A percentile compares a stretch with the other conserved stretches of the same genome.
Evolutionary conservation across 2,329 filamentous ascomycete species (phyloP).

Genomic region (Atkinsonella texensis): DNA sequence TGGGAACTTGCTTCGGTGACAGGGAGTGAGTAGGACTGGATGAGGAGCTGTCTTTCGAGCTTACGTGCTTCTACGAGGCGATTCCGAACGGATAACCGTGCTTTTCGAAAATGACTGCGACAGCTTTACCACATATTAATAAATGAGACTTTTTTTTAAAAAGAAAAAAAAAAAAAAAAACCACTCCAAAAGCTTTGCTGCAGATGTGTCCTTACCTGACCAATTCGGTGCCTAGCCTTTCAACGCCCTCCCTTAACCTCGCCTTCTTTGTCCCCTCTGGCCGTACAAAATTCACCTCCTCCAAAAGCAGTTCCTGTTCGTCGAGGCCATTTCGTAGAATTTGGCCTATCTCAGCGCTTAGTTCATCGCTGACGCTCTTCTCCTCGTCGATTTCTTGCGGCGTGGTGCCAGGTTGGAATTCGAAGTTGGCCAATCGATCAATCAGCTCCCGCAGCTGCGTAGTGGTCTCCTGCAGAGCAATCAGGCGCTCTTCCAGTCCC

Average conservation of each 20-base stretch:
- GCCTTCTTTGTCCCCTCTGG: constrained; percentile 45
- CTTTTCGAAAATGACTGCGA: constrained; percentile 63
- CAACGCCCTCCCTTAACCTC: constrained; percentile 53
- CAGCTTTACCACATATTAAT: constrained; percentile 23
- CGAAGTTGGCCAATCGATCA: constrained; percentile 43
- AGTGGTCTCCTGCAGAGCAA: constrained; percentile 48
- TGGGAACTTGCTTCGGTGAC: constrained; percentile 20
- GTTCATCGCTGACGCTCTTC: constrained; percentile 51
- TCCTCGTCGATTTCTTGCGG: constrained; percentile 37
- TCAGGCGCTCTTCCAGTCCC: constrained; percentile 48
- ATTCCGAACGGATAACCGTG: constrained; percentile 67
- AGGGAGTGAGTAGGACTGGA: constrained; percentile 48
- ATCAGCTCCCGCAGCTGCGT: constrained; percentile 47
- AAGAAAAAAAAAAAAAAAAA: no score
- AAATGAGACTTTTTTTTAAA: background rate
- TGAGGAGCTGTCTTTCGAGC: constrained; percentile 64
- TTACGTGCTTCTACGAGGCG: constrained; percentile 61
- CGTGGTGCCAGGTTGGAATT: constrained; percentile 46
- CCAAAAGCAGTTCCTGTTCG: constrained; percentile 66
- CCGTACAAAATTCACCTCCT: constrained; percentile 64
- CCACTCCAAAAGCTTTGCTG: no score
- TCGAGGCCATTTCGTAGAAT: constrained; percentile 68
- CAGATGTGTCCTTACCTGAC: constrained; percentile 42
- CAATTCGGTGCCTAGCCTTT: constrained; percentile 57
- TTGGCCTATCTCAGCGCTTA: constrained; percentile 70